Evolutionary conservation across 2,329 filamentous ascomycete species (phyloP), one percentile per base, ranked within the genome.

Genomic region (Chrysoporthe austroafricana): DNA sequence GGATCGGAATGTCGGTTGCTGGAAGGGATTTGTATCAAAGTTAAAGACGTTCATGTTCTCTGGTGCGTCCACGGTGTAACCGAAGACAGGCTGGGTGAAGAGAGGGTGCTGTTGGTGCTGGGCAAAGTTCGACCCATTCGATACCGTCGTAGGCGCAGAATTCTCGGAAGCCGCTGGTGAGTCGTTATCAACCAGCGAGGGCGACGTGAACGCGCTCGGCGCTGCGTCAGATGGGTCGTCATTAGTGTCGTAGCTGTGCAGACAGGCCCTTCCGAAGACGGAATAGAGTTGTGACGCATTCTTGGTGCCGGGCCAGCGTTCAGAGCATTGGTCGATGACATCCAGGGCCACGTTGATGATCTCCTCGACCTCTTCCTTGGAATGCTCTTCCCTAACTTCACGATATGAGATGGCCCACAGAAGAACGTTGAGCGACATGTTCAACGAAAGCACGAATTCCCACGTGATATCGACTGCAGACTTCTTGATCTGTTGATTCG

Each of bases 381-480:
- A 77, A 76, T 97, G 91, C 21, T 87, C 83, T 64, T 87, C 86
- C 58, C 96, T 90, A 34, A 98, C 90, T 71, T 95, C 91, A 3
- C 90, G 86, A 75, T 97, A 97, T 1, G 94, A 97, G 8, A 97
- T 86, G 1, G 92, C 89, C 96, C 96, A 99, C 0, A 99, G 85
- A 62, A 97, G 86, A 5, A 93, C 94, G 76, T 97, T 97, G 67
- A 98, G 86, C 4, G 92, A 90, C 88, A 96, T 96, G 80, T 96
- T 97, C 52, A 98, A 86, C 26, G 91, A 90, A 68, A 97, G 86
- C 1, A 97, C 88, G 75, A 97, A 97, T 56, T 97, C 90, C 95
- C 95, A 98, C 0, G 94, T 97, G 69, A 97, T 84, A 75, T 97
- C 95, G 13, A 96, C 88, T 32, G 89, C 89, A 16, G 87, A 86